Evolutionary conservation across 768 basidiomycete species (phyloP).

Genomic region (Russula dissimulans): DNA sequence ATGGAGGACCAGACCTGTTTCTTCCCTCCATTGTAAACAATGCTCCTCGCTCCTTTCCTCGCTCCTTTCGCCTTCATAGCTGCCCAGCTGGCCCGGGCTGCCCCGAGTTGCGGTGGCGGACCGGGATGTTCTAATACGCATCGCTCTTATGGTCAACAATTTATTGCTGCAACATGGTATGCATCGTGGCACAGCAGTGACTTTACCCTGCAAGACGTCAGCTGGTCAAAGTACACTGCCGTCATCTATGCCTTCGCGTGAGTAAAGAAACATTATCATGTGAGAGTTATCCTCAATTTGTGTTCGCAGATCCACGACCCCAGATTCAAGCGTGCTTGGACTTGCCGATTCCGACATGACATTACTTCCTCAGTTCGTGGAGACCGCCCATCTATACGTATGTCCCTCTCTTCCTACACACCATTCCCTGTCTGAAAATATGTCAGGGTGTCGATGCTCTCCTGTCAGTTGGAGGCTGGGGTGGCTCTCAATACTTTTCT

Average conservation of each 20-base stretch:
- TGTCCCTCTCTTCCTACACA: not conserved
- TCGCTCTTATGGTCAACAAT: not conserved
- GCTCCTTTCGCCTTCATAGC: not conserved
- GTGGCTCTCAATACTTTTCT: constrained; percentile 12
- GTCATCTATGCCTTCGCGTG: constrained; percentile 57
- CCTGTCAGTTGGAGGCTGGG: constrained; percentile 15
- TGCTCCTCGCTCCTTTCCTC: not conserved
- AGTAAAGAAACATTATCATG: constrained; percentile 23
- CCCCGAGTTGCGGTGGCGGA: too few species aligned
- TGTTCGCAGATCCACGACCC: not conserved
- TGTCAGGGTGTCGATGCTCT: constrained; percentile 12
- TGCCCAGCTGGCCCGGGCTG: not conserved
- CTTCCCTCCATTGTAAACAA: not conserved
- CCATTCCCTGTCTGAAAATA: not conserved
- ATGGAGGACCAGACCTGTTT: not conserved
- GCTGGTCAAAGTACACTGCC: constrained; percentile 48
- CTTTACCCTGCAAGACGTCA: constrained; percentile 36
- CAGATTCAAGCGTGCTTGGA: constrained; percentile 21
- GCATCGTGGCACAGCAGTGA: constrained; percentile 40
- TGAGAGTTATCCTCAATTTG: not conserved
- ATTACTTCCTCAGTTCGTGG: constrained; percentile 22
- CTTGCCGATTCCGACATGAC: constrained; percentile 23
- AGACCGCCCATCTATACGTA: constrained; percentile 19
- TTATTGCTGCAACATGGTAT: constrained; percentile 46
- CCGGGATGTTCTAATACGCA: not conserved